These are phyloP conservation scores for Bassia scoparia DNA, from an alignment of 148 eudicot species.

Conservation along the genomic window DNA sequence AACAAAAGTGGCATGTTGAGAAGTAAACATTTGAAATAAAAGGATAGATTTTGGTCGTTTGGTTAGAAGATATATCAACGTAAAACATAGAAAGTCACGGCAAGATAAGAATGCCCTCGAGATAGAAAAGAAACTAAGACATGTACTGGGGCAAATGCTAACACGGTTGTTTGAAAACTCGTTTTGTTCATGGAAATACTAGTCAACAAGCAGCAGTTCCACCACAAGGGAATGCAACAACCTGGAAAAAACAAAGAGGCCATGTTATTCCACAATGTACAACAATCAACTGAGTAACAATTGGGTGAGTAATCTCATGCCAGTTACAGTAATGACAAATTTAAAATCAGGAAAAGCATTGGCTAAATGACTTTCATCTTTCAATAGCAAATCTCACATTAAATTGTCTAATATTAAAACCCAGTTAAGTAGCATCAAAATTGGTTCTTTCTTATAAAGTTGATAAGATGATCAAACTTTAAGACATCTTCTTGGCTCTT, in stretches of 20 bases:
- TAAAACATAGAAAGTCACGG: no score
- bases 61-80: no score
- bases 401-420: no score
- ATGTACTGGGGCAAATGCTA: slow-evolving; percentile 85
- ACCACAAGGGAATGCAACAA: slow-evolving; percentile 96
- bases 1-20: background rate
- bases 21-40: background rate
- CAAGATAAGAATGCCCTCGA: background rate
- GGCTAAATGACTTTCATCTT: no score
- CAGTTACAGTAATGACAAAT: no score
- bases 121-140: background rate
- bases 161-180: slow-evolving; percentile 65
- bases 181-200: slow-evolving; percentile 86
- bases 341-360: no score
- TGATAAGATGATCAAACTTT: no score
- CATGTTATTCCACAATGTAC: background rate
- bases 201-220: slow-evolving; percentile 97
- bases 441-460: no score
- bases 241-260: slow-evolving; percentile 38
- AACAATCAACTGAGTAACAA: background rate
- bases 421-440: no score
- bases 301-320: background rate
- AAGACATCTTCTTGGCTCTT: no score
- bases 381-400: no score
- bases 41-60: background rate